Conservation (phyloP, 2,329 filamentous ascomycete species). For the Elsinoe fawcettii region DNA sequence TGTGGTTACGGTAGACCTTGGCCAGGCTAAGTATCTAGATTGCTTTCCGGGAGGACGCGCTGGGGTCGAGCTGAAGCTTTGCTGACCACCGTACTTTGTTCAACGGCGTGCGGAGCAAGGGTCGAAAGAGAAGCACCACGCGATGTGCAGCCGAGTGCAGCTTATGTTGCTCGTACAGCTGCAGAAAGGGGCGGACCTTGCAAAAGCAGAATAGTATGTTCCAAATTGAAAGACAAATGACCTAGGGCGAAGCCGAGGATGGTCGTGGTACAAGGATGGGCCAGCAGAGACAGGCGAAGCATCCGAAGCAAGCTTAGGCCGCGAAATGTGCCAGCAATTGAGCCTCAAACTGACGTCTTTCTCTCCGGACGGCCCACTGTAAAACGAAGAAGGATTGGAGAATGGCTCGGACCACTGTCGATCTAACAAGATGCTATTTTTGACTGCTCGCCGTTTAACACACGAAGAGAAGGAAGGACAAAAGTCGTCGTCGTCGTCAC, state of each 20-base stretch:
- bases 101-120: neutral
- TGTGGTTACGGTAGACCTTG: neutral
- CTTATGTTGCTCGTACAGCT: neutral
- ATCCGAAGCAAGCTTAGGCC: neutral
- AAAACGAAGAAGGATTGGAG: constrained; percentile 8
- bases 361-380: neutral
- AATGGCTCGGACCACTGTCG: neutral
- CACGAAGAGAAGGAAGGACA: neutral
- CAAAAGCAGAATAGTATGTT: neutral
- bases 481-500: neutral
- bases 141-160: neutral
- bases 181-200: neutral
- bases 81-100: neutral
- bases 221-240: constrained; percentile 3
- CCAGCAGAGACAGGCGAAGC: constrained; percentile 11
- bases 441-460: neutral
- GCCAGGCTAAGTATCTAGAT: neutral
- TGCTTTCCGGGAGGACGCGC: neutral
- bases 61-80: neutral
- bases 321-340: neutral
- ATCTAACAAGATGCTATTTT: constrained; percentile 3
- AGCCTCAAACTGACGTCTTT: constrained; percentile 10
- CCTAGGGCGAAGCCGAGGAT: constrained; percentile 3
- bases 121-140: neutral
- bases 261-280: neutral